Evolutionary conservation across 345 rosid species (phyloP).

Genomic region (Ceriops tagal): DNA sequence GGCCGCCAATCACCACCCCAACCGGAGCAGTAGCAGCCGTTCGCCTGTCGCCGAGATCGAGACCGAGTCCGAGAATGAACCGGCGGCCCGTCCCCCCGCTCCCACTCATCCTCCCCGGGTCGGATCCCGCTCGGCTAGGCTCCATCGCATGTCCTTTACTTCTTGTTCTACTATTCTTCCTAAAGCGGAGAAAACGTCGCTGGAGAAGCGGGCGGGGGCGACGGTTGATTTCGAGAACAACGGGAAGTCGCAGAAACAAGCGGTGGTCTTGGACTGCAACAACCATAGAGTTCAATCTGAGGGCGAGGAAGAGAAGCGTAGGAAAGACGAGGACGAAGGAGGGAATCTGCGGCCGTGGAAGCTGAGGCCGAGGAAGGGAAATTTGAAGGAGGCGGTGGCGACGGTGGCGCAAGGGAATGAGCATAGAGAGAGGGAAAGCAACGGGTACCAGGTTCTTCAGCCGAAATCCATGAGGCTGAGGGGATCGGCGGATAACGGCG

Average conservation of each 20-base stretch:
- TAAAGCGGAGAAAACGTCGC: conserved; percentile 5
- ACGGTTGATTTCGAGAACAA: neutral
- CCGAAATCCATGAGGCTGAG: conserved; percentile 68
- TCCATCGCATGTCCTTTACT: conserved; percentile 45
- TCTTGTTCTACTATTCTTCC: conserved; percentile 24
- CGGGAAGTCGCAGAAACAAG: too few species aligned
- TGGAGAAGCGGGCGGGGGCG: conserved; percentile 6
- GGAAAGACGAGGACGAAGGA: conserved; percentile 31
- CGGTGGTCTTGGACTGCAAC: neutral
- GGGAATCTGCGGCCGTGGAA: conserved; percentile 62
- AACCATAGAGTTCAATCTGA: conserved; percentile 11
- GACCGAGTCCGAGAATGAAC: conserved; percentile 31
- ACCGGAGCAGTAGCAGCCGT: neutral
- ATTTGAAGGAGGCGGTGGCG: conserved; percentile 16
- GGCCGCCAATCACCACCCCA: conserved; percentile 1
- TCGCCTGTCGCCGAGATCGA: conserved; percentile 12
- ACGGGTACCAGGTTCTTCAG: conserved; percentile 14
- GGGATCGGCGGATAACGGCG: conserved; percentile 37
- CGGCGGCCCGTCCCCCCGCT: conserved; percentile 9
- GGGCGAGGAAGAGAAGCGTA: conserved; percentile 11
- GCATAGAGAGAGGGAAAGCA: conserved; percentile 23
- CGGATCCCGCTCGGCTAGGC: conserved; percentile 67
- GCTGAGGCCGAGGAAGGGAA: conserved; percentile 61
- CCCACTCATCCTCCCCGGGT: neutral
- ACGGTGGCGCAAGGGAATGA: conserved; percentile 15